Evolutionary conservation across 1,284 basidiomycete genomes (phyloP), one percentile per base, ranked within the genome.

Genomic region (Ustilago vetiveriae): DNA sequence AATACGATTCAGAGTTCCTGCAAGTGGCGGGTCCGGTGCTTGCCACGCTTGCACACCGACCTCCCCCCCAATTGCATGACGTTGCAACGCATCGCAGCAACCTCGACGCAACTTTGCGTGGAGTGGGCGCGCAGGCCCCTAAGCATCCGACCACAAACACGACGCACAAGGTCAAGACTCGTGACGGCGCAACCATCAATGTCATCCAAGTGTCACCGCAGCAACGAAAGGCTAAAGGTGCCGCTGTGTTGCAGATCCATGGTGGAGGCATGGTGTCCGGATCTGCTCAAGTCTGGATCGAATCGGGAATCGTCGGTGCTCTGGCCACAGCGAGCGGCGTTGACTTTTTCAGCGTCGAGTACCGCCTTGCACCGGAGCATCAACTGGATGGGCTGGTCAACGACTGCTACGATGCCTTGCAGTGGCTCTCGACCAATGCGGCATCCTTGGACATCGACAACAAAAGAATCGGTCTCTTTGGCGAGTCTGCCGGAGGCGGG

Each of bases 401-500:
- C 21, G 62, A 65, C 37, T 44, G 35, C 22, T 65, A 58, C 52
- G 62, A 65, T 38, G 62, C 62, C 6, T 26, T 65, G 14, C 16
- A 53, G 21, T 65, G 62, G 62, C 45, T 65, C 4, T 41, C 39
- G 8, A 33, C 36, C 17, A 46, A 58, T 21, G 62, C 62, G n/a
- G 41, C 54, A 1, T 40, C 40, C 9, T 38, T 65, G 11, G 55
- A 50, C 2, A 32, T 65, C 40, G 50, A 65, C 46, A 41, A 39
- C 40, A 53, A 35, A 17, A 39, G 55, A 2, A 53, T 65, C 26
- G 62, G 48, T 13, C 23, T 65, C 10, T 44, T 57, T 21, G 62
- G 62, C 27, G 62, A 65, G 14, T 58, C 62, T 6, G 62, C 62
- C 21, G 62, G 62, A 38, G 62, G 62, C 3, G 62, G 62, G 4